A percentile compares a stretch with the other conserved stretches of the same genome.
phyloP scores from a whole-genome alignment of 2,329 filamentous ascomycete genomes.

The Cytospora paraplurivora region DNA sequence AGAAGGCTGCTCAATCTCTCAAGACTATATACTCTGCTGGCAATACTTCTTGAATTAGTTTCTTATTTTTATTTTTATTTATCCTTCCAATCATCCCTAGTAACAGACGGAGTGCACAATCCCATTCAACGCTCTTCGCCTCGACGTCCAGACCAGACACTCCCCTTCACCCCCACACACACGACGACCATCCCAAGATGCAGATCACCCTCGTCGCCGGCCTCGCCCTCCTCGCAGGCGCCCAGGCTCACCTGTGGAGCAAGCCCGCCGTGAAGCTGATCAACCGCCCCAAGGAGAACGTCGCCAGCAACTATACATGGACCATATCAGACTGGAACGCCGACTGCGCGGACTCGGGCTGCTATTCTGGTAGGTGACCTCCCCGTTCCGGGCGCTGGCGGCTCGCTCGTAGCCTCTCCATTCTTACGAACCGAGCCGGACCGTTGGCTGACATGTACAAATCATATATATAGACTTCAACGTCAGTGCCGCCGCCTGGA shows the following conservation, averaged over 20 bases:
- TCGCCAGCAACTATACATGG: constrained; percentile 25
- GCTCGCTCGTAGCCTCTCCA: background rate
- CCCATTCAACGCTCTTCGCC: no score
- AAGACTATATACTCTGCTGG: no score
- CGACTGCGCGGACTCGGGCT: constrained; percentile 15
- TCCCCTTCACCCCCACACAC: background rate
- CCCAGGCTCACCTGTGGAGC: constrained; percentile 19
- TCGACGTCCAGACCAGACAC: background rate
- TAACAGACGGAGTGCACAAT: no score
- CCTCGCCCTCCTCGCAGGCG: constrained; percentile 18
- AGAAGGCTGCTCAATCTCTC: no score
- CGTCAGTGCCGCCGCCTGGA: constrained; percentile 19
- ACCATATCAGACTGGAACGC: constrained; percentile 23
- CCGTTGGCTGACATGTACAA: background rate
- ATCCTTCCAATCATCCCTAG: no score
- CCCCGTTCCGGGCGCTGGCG: background rate
- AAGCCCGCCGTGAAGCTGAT: background rate
- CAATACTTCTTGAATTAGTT: no score
- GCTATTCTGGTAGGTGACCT: constrained; percentile 21
- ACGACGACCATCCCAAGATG: constrained; percentile 16
- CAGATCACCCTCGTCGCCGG: constrained; percentile 22
- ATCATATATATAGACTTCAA: constrained; percentile 18
- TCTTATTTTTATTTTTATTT: no score
- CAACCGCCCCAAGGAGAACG: constrained; percentile 12
- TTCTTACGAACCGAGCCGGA: background rate